Base-by-base conservation (phyloP, 495 filamentous ascomycete genomes). In the Trichoderma reesei region DNA sequence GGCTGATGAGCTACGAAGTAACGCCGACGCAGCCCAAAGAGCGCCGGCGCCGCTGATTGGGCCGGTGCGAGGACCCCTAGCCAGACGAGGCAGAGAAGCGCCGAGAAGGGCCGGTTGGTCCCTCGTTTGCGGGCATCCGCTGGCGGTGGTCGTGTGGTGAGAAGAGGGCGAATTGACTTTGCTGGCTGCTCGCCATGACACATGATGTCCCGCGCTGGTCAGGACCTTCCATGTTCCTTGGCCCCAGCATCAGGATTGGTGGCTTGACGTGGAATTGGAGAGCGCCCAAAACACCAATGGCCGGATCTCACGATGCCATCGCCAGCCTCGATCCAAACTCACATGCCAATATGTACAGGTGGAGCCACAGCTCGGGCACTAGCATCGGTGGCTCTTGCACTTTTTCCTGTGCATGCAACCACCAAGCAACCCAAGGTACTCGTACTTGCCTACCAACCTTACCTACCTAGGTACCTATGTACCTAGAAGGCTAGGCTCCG, bases 41-140 rank as follows among this genome's bases (percentile, higher is more conserved):
- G 7, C 26, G 51, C 26, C 7, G 26, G 9, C 11, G 18, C 20
- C 26, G 14, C 16, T 34, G 51, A 56, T 31, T 56, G 44, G 44
- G 16, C 44, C 51, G 26, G 6, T 34, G 51, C 26, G 26, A 14
- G 31, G 51, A 56, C 51, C 51, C 51, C 51, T 56, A 34, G 51
- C 51, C 20, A n/a, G 51, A 56, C 51, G 51, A 56, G 26, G 51
- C 51, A 56, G 51, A 56, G 51, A 56, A 56, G 51, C 51, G 51
- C 51, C 51, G 51, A 56, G 51, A 33, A 56, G 51, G 51, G 51
- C 51, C 51, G 51, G 51, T 34, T 33, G 51, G 51, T 26, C 26
- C 26, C 26, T 26, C 26, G 26, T 26, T 26, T 26, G 26, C 26
- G 26, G 26, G 26, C 26, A 26, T 26, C 26, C 26, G 51, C 51